A percentile compares a stretch with the other conserved stretches of the same genome.
phyloP scores from a whole-genome alignment of 2,329 filamentous ascomycete genomes.

The Aspergillus sp. region DNA sequence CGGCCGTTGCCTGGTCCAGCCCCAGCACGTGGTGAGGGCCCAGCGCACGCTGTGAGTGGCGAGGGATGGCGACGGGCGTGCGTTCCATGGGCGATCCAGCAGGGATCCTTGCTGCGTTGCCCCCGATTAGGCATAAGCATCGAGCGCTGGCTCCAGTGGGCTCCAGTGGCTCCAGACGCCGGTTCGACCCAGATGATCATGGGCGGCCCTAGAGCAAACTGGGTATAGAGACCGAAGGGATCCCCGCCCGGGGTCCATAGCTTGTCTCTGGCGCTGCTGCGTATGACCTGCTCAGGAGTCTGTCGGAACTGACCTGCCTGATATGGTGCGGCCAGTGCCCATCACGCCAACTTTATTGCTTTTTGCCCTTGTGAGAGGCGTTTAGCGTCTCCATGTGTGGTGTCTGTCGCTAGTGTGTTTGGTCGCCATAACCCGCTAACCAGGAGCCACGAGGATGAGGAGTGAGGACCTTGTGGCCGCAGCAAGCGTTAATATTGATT shows the following conservation, averaged over 20 bases:
- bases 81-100: neutral
- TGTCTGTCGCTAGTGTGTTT: too few relatives aligned
- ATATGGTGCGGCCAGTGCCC: neutral
- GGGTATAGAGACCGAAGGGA: neutral
- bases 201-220: neutral
- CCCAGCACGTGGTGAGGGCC: conserved; percentile 1
- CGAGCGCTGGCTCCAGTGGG: too few relatives aligned
- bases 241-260: neutral
- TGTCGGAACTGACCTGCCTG: neutral
- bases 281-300: neutral
- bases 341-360: neutral
- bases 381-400: neutral
- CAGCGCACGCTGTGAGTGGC: neutral
- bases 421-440: too few relatives aligned
- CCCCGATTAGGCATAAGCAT: conserved; percentile 6
- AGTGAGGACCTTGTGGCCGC: neutral
- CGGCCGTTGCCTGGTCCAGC: neutral
- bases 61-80: neutral
- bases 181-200: neutral
- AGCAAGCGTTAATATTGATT: too few relatives aligned
- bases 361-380: neutral
- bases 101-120: neutral
- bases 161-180: too few relatives aligned
- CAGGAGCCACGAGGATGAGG: neutral
- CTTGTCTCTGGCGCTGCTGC: neutral